A percentile compares a stretch with the other conserved stretches of the same genome.
phyloP scores from a whole-genome alignment of 352 stramenopile species.

The Thalassiosira sp. region DNA sequence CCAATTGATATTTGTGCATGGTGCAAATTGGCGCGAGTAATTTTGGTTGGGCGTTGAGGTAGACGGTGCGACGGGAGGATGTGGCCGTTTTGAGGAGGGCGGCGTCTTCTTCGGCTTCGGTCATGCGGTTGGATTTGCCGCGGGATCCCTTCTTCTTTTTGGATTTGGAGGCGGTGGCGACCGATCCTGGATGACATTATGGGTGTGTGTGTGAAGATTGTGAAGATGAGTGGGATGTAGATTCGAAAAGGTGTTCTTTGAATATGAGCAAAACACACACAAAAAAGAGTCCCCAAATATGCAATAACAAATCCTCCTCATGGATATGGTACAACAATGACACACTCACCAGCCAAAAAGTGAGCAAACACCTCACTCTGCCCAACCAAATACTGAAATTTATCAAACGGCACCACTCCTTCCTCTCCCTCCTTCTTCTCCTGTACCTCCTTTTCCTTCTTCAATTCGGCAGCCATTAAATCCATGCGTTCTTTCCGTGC shows the following conservation, averaged over 20 bases:
- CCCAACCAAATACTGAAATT: constrained; percentile 92
- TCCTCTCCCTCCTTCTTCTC: constrained; percentile 27
- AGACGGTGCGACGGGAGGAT: constrained; percentile 87
- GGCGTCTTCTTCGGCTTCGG: too few relatives aligned
- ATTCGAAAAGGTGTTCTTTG: too few relatives aligned
- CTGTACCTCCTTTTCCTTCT: constrained; percentile 7
- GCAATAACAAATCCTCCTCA: too few relatives aligned
- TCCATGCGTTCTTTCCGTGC: constrained; percentile 71
- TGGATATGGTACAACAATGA: too few relatives aligned
- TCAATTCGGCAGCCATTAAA: constrained; percentile 63
- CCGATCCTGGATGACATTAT: too few relatives aligned
- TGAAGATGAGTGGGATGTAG: too few relatives aligned
- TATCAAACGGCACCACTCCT: constrained; percentile 22
- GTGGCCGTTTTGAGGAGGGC: constrained; percentile 85
- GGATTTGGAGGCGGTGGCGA: too few relatives aligned
- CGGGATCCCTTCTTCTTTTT: too few relatives aligned
- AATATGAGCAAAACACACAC: too few relatives aligned
- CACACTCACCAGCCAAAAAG: constrained; percentile 90
- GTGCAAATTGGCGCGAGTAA: constrained; percentile 87
- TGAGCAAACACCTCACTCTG: constrained; percentile 98
- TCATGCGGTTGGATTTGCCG: too few relatives aligned
- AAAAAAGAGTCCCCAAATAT: too few relatives aligned
- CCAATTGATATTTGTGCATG: constrained; percentile 96
- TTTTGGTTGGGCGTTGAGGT: constrained; percentile 90
- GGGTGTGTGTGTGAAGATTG: too few relatives aligned